A percentile compares a stretch with the other conserved stretches of the same genome.
phyloP scores from a whole-genome alignment of 768 basidiomycete species.

The Crassisporium funariophilum region DNA sequence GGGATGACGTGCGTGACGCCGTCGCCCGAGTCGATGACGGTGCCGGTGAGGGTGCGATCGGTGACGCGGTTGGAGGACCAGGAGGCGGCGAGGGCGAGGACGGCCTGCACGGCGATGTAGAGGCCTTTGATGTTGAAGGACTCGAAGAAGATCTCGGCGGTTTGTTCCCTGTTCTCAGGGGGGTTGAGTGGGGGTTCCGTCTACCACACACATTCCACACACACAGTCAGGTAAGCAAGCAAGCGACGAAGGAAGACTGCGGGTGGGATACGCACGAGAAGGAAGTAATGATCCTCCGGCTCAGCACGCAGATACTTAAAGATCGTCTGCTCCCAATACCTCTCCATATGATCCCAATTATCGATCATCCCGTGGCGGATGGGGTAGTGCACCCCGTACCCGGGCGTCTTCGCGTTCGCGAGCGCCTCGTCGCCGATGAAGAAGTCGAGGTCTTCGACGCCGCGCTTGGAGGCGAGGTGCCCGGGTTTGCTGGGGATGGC shows the following conservation, averaged over 20 bases:
- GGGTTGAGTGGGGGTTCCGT: slow-evolving; percentile 99
- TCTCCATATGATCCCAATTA: slow-evolving; percentile 98
- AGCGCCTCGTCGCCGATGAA: slow-evolving; percentile 99
- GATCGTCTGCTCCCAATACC: slow-evolving; percentile 99
- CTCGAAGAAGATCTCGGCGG: slow-evolving; percentile 99
- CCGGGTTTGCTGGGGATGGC: slow-evolving; percentile 84
- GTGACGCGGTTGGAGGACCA: slow-evolving; percentile 91
- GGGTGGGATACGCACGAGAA: slow-evolving; percentile 66
- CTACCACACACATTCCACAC: no score
- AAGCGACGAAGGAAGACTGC: neutral
- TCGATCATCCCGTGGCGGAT: slow-evolving; percentile 98
- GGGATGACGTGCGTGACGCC: slow-evolving; percentile 99
- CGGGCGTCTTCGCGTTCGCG: slow-evolving; percentile 91
- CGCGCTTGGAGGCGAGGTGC: slow-evolving; percentile 93
- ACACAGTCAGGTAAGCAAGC: no score
- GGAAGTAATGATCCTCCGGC: slow-evolving; percentile 98
- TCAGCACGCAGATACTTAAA: slow-evolving; percentile 99
- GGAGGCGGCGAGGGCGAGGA: slow-evolving; percentile 95
- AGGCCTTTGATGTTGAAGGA: slow-evolving; percentile 99
- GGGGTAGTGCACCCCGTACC: slow-evolving; percentile 94
- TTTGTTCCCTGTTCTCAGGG: slow-evolving; percentile 98
- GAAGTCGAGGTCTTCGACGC: slow-evolving; percentile 98
- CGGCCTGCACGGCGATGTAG: slow-evolving; percentile 98
- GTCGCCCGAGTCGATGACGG: slow-evolving; percentile 98
- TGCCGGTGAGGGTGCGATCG: slow-evolving; percentile 92